Evolutionary conservation across 2,329 filamentous ascomycete species (phyloP), one percentile per base, ranked within the genome.

Genomic region (Colletotrichum sp.): DNA sequence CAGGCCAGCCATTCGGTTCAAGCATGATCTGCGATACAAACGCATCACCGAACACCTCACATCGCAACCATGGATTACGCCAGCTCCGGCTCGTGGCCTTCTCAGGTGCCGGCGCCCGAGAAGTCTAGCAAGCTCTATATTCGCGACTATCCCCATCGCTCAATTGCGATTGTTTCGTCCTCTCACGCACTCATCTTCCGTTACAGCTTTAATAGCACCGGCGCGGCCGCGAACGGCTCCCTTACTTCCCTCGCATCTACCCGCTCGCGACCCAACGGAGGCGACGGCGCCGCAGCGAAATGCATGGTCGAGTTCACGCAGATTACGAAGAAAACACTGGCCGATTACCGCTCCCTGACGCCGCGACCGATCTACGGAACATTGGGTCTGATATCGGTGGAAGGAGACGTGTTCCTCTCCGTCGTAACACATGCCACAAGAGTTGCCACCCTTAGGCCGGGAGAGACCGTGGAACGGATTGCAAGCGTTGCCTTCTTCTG

Each of bases 401-500:
- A 92, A 76, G 89, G 91, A 73, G 95, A 98, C 85, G 93, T 98
- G 16, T 98, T 98, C 82, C 87, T 98, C 18, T 97, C 95, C 75
- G 93, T 98, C 71, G 94, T 98, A 67, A 97, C 94, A 33, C 91
- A 92, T 59, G 93, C 95, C 47, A 89, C 91, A 24, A 91, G 93
- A 75, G 95, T 96, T 8, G 96, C 96, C 18, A 95, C 91, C 2
- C 89, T 98, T 62, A 90, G 95, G 62, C 95, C 95, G 0, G 95
- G 95, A 61, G 96, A 98, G 87, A 96, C 93, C 6, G 93, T 98
- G 29, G 94, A 97, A 84, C 92, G 93, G 82, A 98, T 98, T 78
- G 89, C 92, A 74, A 92, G 90, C 24, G 96, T 98, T 72, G 94
- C 97, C 77, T 98, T 98, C 82, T 95, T 98, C 85, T 98, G 97